phyloP scores from a whole-genome alignment of 1,284 basidiomycete genomes.

The Trichosporon ovoides region DNA sequence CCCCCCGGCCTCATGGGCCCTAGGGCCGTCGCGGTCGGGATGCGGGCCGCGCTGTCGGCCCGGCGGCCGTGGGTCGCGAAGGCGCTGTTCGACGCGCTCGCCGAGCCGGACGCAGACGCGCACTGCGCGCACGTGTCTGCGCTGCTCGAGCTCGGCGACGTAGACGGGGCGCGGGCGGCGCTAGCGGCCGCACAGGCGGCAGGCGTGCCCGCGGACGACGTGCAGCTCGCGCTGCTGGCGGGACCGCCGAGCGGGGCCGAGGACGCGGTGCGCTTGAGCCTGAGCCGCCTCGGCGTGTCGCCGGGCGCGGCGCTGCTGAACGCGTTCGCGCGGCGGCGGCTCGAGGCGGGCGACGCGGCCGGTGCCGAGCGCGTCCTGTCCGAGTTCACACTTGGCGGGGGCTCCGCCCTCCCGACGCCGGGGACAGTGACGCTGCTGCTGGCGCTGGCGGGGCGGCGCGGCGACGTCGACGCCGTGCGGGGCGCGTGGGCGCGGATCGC shows the following conservation, averaged over 20 bases:
- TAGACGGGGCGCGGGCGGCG: constrained; percentile 7
- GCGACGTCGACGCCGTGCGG: background rate
- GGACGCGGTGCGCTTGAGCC: constrained; percentile 26
- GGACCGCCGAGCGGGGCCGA: constrained; percentile 34
- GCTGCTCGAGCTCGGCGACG: constrained; percentile 28
- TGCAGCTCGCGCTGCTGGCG: constrained; percentile 34
- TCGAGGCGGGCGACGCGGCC: constrained; percentile 26
- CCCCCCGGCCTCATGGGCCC: constrained; percentile 22
- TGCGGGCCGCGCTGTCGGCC: constrained; percentile 29
- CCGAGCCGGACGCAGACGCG: background rate
- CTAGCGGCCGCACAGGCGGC: background rate
- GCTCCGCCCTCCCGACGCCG: background rate
- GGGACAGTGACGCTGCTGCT: constrained; percentile 6
- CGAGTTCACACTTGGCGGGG: constrained; percentile 15
- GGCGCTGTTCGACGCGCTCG: constrained; percentile 18
- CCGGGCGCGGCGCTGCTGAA: constrained; percentile 27
- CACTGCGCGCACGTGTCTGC: constrained; percentile 26
- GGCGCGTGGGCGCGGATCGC: constrained; percentile 4
- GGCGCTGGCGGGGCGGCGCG: constrained; percentile 3
- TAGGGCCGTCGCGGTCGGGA: constrained; percentile 18
- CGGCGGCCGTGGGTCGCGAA: constrained; percentile 25
- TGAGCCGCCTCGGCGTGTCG: constrained; percentile 21
- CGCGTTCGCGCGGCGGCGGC: constrained; percentile 28
- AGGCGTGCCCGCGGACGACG: background rate
- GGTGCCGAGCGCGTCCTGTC: constrained; percentile 25